Evolutionary conservation across 805 yeast species (phyloP).

Genomic region (Priceomyces castillae): DNA sequence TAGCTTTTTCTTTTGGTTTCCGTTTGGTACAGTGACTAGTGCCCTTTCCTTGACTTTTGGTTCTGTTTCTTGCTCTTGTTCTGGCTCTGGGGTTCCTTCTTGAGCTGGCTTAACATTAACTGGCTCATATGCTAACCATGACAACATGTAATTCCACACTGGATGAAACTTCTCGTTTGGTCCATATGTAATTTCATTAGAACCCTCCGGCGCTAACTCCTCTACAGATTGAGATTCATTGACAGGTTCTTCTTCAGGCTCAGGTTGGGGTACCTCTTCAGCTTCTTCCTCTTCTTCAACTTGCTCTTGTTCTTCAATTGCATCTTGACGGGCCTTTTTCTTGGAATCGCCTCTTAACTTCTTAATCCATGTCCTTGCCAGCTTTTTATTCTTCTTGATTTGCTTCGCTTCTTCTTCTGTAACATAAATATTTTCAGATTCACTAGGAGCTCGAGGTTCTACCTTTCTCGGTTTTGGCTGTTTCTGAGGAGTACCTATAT

Average conservation of each 20-base stretch:
- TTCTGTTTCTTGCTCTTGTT: background rate
- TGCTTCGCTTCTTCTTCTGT: conserved; percentile 11
- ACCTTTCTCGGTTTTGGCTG: background rate
- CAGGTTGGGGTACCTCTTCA: background rate
- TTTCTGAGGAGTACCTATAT: conserved; percentile 10
- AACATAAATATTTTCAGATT: conserved; percentile 5
- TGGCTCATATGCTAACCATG: conserved; percentile 35
- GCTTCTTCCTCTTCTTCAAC: background rate
- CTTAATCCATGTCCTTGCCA: background rate
- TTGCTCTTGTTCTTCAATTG: conserved; percentile 11
- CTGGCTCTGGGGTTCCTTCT: background rate
- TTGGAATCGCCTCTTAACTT: conserved; percentile 22
- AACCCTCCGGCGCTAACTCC: background rate
- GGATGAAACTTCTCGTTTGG: conserved; percentile 27
- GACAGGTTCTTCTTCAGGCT: conserved; percentile 4
- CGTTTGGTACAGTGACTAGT: background rate
- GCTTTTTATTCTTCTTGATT: conserved; percentile 14
- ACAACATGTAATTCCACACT: conserved; percentile 35
- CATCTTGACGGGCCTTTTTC: conserved; percentile 8
- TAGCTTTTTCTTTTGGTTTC: background rate
- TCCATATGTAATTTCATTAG: background rate
- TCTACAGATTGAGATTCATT: background rate
- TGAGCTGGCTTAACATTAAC: background rate
- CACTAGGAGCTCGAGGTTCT: background rate
- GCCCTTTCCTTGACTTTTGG: background rate